Conservation (phyloP, 1,284 basidiomycete genomes). For the Naganishia cerealis region DNA sequence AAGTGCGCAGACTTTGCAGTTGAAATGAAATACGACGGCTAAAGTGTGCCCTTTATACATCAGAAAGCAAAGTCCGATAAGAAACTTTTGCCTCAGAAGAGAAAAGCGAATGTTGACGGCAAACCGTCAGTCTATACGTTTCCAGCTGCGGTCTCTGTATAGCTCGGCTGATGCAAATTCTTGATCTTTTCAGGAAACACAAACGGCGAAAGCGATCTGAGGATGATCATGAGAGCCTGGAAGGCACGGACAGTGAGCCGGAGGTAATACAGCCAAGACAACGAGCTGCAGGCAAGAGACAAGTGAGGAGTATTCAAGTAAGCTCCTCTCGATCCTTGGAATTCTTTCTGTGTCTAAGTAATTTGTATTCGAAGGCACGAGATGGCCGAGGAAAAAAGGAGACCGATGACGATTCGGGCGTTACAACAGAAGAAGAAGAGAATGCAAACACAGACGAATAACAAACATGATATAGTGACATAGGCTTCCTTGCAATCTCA, state of each 20-base stretch:
- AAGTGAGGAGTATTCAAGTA: constrained; percentile 17
- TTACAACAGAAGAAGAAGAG: constrained; percentile 19
- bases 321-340: background rate
- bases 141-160: background rate
- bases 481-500: background rate
- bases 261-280: constrained; percentile 16
- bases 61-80: constrained; percentile 15
- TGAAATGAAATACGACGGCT: background rate
- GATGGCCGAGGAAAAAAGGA: background rate
- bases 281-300: constrained; percentile 24
- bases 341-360: background rate
- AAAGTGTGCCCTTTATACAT: background rate
- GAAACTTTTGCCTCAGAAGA: constrained; percentile 15
- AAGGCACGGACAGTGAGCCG: constrained; percentile 11
- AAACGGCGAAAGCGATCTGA: constrained; percentile 20
- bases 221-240: constrained; percentile 7
- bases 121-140: background rate
- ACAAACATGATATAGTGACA: constrained; percentile 30
- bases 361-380: background rate
- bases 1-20: background rate
- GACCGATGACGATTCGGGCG: background rate
- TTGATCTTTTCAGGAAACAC: background rate
- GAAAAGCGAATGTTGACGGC: constrained; percentile 4
- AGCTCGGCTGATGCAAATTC: background rate
- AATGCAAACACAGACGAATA: constrained; percentile 35